Evolutionary conservation across 176 grass and related monocot genomes (phyloP).

Genomic region (Triticum turgidum): DNA sequence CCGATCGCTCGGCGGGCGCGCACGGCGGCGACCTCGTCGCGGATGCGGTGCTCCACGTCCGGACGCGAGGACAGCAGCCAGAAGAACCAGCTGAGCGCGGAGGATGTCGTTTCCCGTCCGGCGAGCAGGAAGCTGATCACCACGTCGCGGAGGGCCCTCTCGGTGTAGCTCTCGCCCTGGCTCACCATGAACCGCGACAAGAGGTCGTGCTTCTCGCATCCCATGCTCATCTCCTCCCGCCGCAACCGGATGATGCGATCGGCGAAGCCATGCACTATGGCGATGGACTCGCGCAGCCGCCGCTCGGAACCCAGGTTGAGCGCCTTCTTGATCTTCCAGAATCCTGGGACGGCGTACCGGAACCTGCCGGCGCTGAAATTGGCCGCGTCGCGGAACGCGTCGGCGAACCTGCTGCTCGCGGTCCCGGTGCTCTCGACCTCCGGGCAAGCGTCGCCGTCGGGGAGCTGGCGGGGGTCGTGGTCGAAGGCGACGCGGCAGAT

Average conservation of each 20-base stretch:
- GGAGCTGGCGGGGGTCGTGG: not conserved
- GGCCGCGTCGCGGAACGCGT: not conserved
- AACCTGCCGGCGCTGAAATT: not conserved
- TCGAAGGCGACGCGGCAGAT: constrained; percentile 4
- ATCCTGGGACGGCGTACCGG: not conserved
- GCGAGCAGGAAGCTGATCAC: constrained; percentile 76
- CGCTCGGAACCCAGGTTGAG: not conserved
- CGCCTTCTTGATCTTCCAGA: not conserved
- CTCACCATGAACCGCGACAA: constrained; percentile 5
- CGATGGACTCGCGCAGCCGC: not conserved
- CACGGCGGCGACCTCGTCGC: constrained; percentile 50
- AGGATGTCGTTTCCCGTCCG: constrained; percentile 65
- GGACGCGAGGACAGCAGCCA: constrained; percentile 64
- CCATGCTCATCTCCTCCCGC: not conserved
- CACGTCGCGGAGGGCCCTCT: constrained; percentile 73
- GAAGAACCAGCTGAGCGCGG: constrained; percentile 73
- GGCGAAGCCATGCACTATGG: not conserved
- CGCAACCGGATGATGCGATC: not conserved
- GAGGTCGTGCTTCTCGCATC: not conserved
- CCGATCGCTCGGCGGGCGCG: not conserved
- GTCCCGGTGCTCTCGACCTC: not conserved
- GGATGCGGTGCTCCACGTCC: constrained; percentile 43
- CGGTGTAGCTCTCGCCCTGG: constrained; percentile 40
- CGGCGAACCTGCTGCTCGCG: not conserved
- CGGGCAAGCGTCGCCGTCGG: not conserved